Evolutionary conservation across 1,139 yeast genomes (phyloP), one percentile per base, ranked within the genome.

Genomic region (Suhomyces maxii): DNA sequence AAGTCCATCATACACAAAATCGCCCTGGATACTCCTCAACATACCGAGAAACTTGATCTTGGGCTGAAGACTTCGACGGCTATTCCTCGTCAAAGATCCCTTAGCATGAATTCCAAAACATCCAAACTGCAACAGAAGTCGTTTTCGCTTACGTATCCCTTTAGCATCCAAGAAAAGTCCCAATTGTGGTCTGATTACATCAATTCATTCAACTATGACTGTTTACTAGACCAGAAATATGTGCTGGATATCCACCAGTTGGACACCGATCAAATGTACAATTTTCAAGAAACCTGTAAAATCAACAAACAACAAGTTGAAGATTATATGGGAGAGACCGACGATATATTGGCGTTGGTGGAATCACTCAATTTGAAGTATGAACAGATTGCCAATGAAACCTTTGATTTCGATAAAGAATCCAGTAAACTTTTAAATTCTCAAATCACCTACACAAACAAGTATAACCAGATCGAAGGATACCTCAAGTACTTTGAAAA

Each of bases 401-500:
- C 95, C 0, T 63, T 68, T 31, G 86, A 82, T 28, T 86, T 87
- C 60, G 89, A 86, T 55, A 61, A 67, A 2, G 76, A 81, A 45
- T 79, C 89, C 2, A 79, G 80, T 44, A 61, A 71, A 9, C 66
- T 87, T 41, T 73, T 85, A 47, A 68, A 71, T 3, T 77, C 81
- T 44, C 82, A 83, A 51, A 65, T 64, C 3, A 69, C 73, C 10
- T 69, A 83, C 48, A 64, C 68, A 1, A 65, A 65, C 3, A 70
- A 73, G 23, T 69, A 83, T 48, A 64, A 67, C 1, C 79, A 81
- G 6, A 70, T 91, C 23, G 76, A 80, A 34, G 52, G 59, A 0
- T 77, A 83, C 45, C 73, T 91, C 49, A 67, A 71, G 37, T 75
- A 83, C 46, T 90, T 89, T 60, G 90, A 86, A 50, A 75, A 80